phyloP scores from a whole-genome alignment of 176 grass and related monocot species.

The Tillandsia fasciculata region DNA sequence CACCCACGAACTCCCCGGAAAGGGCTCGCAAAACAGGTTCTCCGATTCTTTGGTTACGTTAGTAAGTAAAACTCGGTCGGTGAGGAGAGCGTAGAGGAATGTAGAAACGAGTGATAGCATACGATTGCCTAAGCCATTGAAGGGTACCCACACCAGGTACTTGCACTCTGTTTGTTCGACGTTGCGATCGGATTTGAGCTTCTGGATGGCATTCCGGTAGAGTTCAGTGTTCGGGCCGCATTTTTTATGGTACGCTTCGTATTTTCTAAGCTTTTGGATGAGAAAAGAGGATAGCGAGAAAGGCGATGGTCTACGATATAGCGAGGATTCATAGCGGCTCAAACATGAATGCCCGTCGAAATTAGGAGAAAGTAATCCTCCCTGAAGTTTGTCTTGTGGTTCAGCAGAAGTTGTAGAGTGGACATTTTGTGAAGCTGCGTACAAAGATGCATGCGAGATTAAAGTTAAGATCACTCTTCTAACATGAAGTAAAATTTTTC shows the following conservation, averaged over 20 bases:
- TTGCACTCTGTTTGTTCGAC: conserved; percentile 33
- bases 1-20: conserved; percentile 57
- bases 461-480: neutral
- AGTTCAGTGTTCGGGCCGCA: conserved; percentile 41
- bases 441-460: neutral
- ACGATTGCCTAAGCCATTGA: conserved; percentile 66
- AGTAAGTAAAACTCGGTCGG: conserved; percentile 50
- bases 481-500: too few species aligned
- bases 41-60: conserved; percentile 23
- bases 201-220: conserved; percentile 34
- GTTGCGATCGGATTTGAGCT: conserved; percentile 44
- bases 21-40: conserved; percentile 74
- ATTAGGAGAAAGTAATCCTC: conserved; percentile 52
- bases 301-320: conserved; percentile 26
- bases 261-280: conserved; percentile 36
- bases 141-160: conserved; percentile 49
- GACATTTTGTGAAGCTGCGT: neutral
- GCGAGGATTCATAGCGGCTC: conserved; percentile 31
- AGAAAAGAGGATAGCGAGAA: conserved; percentile 46
- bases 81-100: conserved; percentile 85
- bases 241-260: conserved; percentile 52
- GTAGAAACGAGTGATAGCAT: conserved; percentile 53
- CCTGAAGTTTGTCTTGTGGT: conserved; percentile 33
- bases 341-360: conserved; percentile 33
- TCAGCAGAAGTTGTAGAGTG: neutral